Conservation (phyloP, 2,329 filamentous ascomycete genomes). For the Aureobasidium subglaciale region DNA sequence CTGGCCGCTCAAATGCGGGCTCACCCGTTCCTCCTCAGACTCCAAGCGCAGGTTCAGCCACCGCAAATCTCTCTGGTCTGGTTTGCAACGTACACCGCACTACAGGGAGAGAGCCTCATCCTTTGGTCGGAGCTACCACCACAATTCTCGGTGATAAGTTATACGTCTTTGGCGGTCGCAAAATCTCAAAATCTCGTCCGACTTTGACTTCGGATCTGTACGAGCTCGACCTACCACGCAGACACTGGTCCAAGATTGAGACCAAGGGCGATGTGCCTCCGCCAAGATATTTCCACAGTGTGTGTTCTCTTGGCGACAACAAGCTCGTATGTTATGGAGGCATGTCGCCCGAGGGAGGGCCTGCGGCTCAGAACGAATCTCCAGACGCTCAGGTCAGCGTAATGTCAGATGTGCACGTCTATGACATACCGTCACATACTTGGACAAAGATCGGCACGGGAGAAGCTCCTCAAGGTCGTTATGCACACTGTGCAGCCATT, state of each 20-base stretch:
- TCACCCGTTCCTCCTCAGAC: conserved; percentile 16
- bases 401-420: conserved; percentile 97
- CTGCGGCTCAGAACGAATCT: conserved; percentile 47
- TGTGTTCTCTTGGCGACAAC: conserved; percentile 86
- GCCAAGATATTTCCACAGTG: conserved; percentile 93
- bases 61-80: conserved; percentile 58
- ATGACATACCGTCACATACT: conserved; percentile 70
- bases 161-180: conserved; percentile 89
- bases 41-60: conserved; percentile 25
- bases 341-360: conserved; percentile 84
- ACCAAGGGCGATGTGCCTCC: conserved; percentile 78
- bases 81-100: conserved; percentile 70
- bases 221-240: conserved; percentile 80
- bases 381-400: conserved; percentile 57
- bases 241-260: conserved; percentile 90
- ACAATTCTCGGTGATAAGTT: conserved; percentile 92
- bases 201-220: conserved; percentile 86
- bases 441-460: conserved; percentile 73
- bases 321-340: conserved; percentile 97
- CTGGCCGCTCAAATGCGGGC: neutral
- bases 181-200: conserved; percentile 75
- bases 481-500: conserved; percentile 93
- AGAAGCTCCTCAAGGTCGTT: conserved; percentile 84
- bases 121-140: conserved; percentile 88
- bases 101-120: conserved; percentile 83